Evolutionary conservation across 2,329 filamentous ascomycete genomes (phyloP).

Genomic region (Tolypocladium amazonense): DNA sequence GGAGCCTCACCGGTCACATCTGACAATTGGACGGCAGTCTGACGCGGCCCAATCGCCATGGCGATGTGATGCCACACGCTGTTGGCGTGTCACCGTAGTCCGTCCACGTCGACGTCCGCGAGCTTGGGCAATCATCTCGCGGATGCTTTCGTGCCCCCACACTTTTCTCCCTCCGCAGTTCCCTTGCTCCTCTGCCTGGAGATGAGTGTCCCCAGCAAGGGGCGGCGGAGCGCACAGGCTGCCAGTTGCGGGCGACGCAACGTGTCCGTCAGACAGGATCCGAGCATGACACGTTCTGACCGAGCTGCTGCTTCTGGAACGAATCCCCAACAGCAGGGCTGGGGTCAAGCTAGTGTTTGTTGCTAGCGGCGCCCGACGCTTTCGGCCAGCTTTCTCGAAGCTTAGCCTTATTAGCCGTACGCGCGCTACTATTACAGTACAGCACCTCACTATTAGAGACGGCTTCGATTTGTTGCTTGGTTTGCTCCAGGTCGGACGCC

Average conservation of each 20-base stretch:
- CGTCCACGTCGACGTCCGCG: not conserved
- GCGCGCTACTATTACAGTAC: no score
- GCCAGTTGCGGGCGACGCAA: not conserved
- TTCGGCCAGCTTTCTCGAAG: not conserved
- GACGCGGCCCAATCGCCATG: not conserved
- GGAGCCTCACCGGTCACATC: not conserved
- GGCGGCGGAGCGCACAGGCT: not conserved
- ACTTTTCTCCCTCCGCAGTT: not conserved
- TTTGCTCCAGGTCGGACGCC: not conserved
- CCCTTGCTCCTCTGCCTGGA: not conserved
- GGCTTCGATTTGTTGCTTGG: not conserved
- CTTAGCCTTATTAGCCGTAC: no score
- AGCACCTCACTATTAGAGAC: not conserved
- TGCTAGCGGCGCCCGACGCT: not conserved
- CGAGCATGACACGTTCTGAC: not conserved
- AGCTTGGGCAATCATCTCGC: not conserved
- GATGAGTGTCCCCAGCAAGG: no score
- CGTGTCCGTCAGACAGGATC: not conserved
- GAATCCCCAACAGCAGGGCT: not conserved
- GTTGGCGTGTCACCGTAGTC: not conserved
- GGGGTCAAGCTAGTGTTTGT: not conserved
- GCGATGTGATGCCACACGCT: not conserved
- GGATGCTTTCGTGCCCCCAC: not conserved
- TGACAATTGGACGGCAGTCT: not conserved
- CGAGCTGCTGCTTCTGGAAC: not conserved